Conservation (phyloP, 805 yeast species). For the Millerozyma miso region DNA sequence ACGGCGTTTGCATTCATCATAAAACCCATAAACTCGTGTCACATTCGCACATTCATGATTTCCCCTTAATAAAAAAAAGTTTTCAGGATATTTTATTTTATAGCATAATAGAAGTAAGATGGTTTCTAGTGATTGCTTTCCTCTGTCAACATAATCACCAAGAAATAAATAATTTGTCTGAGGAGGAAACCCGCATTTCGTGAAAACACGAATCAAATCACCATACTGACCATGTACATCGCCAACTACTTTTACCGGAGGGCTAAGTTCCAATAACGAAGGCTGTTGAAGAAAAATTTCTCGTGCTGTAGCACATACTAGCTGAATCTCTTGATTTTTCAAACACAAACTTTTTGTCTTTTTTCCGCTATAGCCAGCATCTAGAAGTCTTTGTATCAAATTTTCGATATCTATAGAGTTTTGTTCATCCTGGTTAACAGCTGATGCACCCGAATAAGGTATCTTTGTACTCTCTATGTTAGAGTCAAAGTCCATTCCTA, state of each 20-base stretch:
- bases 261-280: slow-evolving; percentile 76
- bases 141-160: slow-evolving; percentile 97
- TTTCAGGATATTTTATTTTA: slow-evolving; percentile 95
- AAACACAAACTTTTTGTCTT: slow-evolving; percentile 85
- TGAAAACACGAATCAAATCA: slow-evolving; percentile 84
- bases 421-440: background rate
- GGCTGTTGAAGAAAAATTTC: slow-evolving; percentile 91
- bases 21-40: slow-evolving; percentile 94
- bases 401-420: slow-evolving; percentile 64
- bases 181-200: slow-evolving; percentile 97
- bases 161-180: slow-evolving; percentile 84
- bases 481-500: background rate
- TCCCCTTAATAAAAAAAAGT: slow-evolving; percentile 87
- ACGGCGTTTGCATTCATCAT: slow-evolving; percentile 95
- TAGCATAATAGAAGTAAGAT: slow-evolving; percentile 82
- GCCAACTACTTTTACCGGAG: slow-evolving; percentile 84
- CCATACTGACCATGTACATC: slow-evolving; percentile 97
- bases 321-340: slow-evolving; percentile 83
- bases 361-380: slow-evolving; percentile 95
- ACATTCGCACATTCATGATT: slow-evolving; percentile 98
- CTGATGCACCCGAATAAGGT: background rate
- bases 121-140: slow-evolving; percentile 93
- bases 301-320: slow-evolving; percentile 81
- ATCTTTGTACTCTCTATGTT: background rate
- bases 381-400: slow-evolving; percentile 82